Base-by-base conservation (phyloP, 129 eudicot genomes). In the Lactuca sativa region DNA sequence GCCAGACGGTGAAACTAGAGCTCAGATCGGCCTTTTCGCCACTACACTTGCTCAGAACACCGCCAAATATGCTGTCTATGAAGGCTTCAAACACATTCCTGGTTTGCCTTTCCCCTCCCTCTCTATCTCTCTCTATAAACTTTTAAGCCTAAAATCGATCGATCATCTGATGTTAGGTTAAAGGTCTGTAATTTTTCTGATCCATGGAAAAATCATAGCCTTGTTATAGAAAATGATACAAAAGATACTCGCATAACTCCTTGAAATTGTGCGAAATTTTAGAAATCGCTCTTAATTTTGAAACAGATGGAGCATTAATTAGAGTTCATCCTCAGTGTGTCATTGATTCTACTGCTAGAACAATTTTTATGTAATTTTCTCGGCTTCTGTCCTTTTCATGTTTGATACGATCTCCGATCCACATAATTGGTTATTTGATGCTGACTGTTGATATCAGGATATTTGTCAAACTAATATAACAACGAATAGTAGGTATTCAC, bases 11-110 rank as follows among this genome's bases (percentile, higher is more conserved):
- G 21, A 21, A 21, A 21, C 21, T 1, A 21, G 21, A 21, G 21
- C 21, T 0, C 64, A 59, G 36, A 60, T 76, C 60, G 34, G 9
- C 11, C 37, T 14, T 68, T 76, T 76, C 8, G 59, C 80, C 34
- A n/a, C 61, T 33, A 76, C 30, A 7, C 57, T 76, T 51, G 74
- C 64, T n/a, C 68, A 76, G n/a, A 68, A 60, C 70, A 1, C 70
- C 0, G 64, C 36, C 1, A 52, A 61, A 38, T 67, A 75, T 47
- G 49, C 7, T n/a, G 48, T 75, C 62, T 10, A 12, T 51, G 80
- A 76, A 68, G 70, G 80, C 56, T 67, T 59, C 47, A 68, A 76
- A 31, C 80, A 59, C 17, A 51, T 76, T 38, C 64, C 75, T 18
- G 69, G 80, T 67, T 75, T 31, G 30, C 25, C 11, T 4, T 9